phyloP scores from a whole-genome alignment of 495 filamentous ascomycete genomes.

The Physcia stellaris region DNA sequence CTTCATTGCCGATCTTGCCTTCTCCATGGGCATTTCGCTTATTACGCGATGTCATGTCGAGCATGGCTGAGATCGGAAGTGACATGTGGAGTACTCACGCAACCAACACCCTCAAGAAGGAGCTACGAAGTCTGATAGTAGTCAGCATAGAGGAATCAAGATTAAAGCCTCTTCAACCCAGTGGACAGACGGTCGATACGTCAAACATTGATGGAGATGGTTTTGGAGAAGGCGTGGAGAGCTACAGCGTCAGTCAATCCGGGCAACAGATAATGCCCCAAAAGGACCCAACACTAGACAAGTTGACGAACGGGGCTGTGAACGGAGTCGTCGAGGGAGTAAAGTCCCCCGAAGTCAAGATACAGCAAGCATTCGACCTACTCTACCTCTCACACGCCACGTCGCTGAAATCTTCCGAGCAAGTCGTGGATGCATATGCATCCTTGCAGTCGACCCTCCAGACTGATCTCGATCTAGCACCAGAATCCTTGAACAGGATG shows the following conservation, averaged over 20 bases:
- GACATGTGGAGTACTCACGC: conserved; percentile 78
- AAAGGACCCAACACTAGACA: conserved; percentile 2
- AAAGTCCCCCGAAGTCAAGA: conserved; percentile 36
- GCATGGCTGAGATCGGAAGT: conserved; percentile 55
- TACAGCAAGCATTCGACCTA: conserved; percentile 71
- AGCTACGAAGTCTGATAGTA: conserved; percentile 31
- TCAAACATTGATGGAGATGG: conserved; percentile 1
- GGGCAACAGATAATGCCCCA: conserved; percentile 2
- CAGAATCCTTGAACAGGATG: conserved; percentile 32
- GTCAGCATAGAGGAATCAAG: conserved; percentile 1
- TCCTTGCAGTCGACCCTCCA: conserved; percentile 20
- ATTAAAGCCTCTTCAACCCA: background rate
- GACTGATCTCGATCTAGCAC: conserved; percentile 31
- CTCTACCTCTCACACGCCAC: conserved; percentile 46
- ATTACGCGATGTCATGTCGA: conserved; percentile 44
- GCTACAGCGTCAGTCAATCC: background rate
- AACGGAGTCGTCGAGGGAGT: conserved; percentile 10
- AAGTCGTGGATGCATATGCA: conserved; percentile 14
- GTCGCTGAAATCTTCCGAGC: conserved; percentile 7
- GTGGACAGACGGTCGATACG: background rate
- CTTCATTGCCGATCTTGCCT: conserved; percentile 66
- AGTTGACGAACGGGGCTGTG: background rate
- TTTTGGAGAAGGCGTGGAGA: background rate
- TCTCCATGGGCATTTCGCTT: conserved; percentile 66
- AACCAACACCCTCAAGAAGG: conserved; percentile 45